Evolutionary conservation across 129 eudicot species (phyloP).

Genomic region (Pulicaria dysenterica): DNA sequence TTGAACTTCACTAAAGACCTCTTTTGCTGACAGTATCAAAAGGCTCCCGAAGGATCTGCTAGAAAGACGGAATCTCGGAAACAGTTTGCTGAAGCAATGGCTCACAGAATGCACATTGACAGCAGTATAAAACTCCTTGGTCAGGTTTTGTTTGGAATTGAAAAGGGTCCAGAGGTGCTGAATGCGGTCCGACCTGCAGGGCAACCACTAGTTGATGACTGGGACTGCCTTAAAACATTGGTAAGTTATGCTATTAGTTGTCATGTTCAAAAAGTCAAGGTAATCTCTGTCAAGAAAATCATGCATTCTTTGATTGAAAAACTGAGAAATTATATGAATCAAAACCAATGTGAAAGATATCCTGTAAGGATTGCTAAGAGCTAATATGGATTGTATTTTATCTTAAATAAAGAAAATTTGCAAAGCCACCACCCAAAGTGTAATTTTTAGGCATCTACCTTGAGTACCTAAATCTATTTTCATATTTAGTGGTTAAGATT

Average conservation of each 20-base stretch:
- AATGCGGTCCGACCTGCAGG: conserved; percentile 67
- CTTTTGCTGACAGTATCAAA: conserved; percentile 57
- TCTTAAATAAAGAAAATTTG: too few species aligned
- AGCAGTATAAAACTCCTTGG: conserved; percentile 66
- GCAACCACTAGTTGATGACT: conserved; percentile 82
- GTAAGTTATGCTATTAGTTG: conserved; percentile 39
- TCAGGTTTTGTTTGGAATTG: conserved; percentile 74
- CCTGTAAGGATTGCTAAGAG: background rate
- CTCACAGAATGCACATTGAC: conserved; percentile 84
- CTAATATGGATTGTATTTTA: too few species aligned
- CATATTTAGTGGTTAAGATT: too few species aligned
- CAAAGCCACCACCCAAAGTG: too few species aligned
- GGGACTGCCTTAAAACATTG: conserved; percentile 83
- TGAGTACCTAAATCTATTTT: too few species aligned
- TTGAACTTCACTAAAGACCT: background rate
- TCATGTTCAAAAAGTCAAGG: background rate
- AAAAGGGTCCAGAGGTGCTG: conserved; percentile 57
- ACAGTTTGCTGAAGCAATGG: conserved; percentile 83
- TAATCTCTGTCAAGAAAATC: background rate
- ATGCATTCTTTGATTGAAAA: background rate
- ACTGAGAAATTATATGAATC: background rate
- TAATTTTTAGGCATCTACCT: too few species aligned
- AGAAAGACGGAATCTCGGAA: conserved; percentile 71
- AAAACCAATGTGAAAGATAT: background rate
- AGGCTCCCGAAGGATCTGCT: conserved; percentile 87